Conservation (phyloP, 306 rosid species). For the Abrus precatorius region DNA sequence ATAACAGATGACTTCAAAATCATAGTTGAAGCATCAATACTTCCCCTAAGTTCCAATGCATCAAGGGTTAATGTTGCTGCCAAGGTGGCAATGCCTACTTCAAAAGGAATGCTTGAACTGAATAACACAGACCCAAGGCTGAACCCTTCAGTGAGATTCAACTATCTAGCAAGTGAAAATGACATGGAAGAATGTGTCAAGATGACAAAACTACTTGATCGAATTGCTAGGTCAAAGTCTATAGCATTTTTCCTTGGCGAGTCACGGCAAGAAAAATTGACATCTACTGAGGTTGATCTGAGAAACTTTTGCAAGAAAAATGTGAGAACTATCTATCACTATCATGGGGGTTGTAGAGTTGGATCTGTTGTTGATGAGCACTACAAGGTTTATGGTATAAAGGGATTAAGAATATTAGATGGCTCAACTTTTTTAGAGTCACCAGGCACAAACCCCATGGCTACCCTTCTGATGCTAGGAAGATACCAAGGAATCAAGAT, state of each 20-base stretch:
- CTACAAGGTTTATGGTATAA: constrained; percentile 64
- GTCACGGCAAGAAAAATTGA: constrained; percentile 46
- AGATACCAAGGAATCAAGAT: constrained; percentile 80
- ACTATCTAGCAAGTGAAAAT: constrained; percentile 63
- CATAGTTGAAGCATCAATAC: constrained; percentile 69
- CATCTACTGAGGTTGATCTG: constrained; percentile 50
- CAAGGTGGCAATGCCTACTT: constrained; percentile 69
- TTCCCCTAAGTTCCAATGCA: constrained; percentile 60
- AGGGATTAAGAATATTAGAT: constrained; percentile 67
- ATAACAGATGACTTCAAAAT: constrained; percentile 66
- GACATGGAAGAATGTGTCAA: constrained; percentile 64
- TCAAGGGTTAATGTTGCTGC: constrained; percentile 69
- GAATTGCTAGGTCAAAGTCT: constrained; percentile 64
- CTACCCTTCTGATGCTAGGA: constrained; percentile 77
- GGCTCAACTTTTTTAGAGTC: constrained; percentile 77
- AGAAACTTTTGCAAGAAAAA: constrained; percentile 62
- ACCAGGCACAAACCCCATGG: constrained; percentile 87
- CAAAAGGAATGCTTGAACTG: constrained; percentile 66
- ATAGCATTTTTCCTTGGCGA: constrained; percentile 62
- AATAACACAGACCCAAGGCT: constrained; percentile 68
- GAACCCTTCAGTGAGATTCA: constrained; percentile 76
- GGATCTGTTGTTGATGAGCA: constrained; percentile 70
- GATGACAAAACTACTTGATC: constrained; percentile 61
- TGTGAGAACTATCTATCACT: constrained; percentile 74
- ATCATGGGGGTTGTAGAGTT: constrained; percentile 73